These are phyloP conservation scores for Lipomyces spencermartinsiae DNA, from an alignment of 805 yeast species.

Conservation along the genomic window DNA sequence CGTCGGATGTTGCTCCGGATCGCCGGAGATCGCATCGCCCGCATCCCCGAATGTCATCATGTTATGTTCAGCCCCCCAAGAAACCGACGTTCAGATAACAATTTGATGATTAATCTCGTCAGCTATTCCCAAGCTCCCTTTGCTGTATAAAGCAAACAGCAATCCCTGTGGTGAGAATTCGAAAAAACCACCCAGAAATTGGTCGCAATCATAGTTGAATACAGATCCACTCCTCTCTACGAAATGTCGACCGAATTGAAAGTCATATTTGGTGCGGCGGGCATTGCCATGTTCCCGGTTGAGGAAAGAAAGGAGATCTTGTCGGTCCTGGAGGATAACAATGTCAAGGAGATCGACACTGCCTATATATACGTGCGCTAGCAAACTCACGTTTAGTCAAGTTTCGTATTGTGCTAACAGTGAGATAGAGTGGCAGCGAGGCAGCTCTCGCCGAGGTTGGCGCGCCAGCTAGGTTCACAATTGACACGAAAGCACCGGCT, in stretches of 20 bases:
- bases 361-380: constrained; percentile 29
- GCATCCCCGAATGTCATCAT: too few species aligned
- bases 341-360: constrained; percentile 39
- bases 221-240: too few species aligned
- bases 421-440: constrained; percentile 30
- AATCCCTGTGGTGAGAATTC: too few species aligned
- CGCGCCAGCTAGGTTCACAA: constrained; percentile 24
- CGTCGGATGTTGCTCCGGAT: too few species aligned
- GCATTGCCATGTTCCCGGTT: constrained; percentile 10
- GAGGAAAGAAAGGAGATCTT: constrained; percentile 17
- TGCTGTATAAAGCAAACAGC: too few species aligned
- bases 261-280: constrained; percentile 27
- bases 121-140: too few species aligned
- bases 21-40: too few species aligned
- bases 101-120: too few species aligned
- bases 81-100: too few species aligned
- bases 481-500: constrained; percentile 38
- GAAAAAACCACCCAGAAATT: too few species aligned
- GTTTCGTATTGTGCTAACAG: not conserved
- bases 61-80: too few species aligned
- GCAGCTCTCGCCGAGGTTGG: constrained; percentile 30
- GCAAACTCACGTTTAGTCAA: not conserved
- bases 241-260: not conserved
- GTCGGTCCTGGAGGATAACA: constrained; percentile 24
- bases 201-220: too few species aligned